A percentile compares a stretch with the other conserved stretches of the same genome.
phyloP scores from a whole-genome alignment of 1,139 yeast genomes.

The Oligophagozyma castellii region DNA sequence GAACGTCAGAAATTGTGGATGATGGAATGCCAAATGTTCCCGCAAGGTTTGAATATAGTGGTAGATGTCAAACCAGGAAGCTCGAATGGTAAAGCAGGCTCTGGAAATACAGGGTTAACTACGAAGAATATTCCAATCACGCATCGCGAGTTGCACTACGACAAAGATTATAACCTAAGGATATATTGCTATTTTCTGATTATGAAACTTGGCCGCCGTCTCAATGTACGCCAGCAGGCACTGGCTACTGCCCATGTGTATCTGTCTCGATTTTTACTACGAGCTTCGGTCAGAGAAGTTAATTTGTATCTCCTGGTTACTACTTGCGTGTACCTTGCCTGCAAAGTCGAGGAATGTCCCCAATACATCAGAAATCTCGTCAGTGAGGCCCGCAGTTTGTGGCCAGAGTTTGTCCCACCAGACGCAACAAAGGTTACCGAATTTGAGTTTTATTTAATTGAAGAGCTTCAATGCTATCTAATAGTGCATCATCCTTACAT shows the following conservation, averaged over 20 bases:
- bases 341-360: conserved; percentile 92
- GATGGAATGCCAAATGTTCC: conserved; percentile 25
- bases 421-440: conserved; percentile 92
- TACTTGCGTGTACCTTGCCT: conserved; percentile 76
- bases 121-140: conserved; percentile 30
- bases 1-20: conserved; percentile 28
- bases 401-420: conserved; percentile 93
- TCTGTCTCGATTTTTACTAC: conserved; percentile 56
- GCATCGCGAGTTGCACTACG: conserved; percentile 35
- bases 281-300: conserved; percentile 65
- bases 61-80: conserved; percentile 17
- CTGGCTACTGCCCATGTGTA: conserved; percentile 84
- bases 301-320: conserved; percentile 72
- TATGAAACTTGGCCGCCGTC: conserved; percentile 62
- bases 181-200: conserved; percentile 58
- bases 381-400: conserved; percentile 71
- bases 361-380: conserved; percentile 78
- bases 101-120: not conserved
- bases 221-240: conserved; percentile 69
- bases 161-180: conserved; percentile 40
- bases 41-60: conserved; percentile 21
- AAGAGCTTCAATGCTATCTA: conserved; percentile 71
- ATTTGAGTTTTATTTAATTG: conserved; percentile 85
- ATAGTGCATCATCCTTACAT: conserved; percentile 84
- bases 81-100: conserved; percentile 2